Evolutionary conservation across 140 eudicot species (phyloP).

Genomic region (Ambrosia hybrid): DNA sequence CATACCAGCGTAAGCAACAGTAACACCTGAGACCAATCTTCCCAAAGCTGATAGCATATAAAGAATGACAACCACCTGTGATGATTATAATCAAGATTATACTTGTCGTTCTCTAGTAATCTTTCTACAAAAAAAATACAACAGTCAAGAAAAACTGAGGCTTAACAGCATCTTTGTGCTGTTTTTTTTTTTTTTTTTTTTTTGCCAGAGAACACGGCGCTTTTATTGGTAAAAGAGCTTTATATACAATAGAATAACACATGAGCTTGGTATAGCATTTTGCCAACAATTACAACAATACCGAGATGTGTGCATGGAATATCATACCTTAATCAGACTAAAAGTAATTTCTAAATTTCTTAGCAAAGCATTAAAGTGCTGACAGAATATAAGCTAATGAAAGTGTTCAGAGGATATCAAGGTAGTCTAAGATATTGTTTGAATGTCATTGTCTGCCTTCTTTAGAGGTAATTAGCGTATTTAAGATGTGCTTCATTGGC

Average conservation of each 20-base stretch:
- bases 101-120: slow-evolving; percentile 1
- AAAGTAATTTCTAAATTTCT: background rate
- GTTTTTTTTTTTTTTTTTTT: background rate
- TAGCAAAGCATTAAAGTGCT: background rate
- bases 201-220: background rate
- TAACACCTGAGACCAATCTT: slow-evolving; percentile 78
- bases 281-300: too few species aligned
- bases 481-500: background rate
- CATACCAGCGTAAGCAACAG: slow-evolving; percentile 86
- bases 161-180: background rate
- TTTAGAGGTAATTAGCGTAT: background rate
- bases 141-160: background rate
- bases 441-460: background rate
- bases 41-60: slow-evolving; percentile 82
- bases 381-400: background rate
- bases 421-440: slow-evolving; percentile 5
- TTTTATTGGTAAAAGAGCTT: background rate
- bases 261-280: background rate
- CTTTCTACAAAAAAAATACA: slow-evolving; percentile 9
- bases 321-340: background rate
- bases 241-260: slow-evolving; percentile 1
- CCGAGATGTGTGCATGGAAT: too few species aligned
- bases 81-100: slow-evolving; percentile 4
- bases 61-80: slow-evolving; percentile 69
- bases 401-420: background rate